These are phyloP conservation scores for Coniferiporia weirii DNA, from an alignment of 1,284 basidiomycete genomes.

Conservation along the genomic window DNA sequence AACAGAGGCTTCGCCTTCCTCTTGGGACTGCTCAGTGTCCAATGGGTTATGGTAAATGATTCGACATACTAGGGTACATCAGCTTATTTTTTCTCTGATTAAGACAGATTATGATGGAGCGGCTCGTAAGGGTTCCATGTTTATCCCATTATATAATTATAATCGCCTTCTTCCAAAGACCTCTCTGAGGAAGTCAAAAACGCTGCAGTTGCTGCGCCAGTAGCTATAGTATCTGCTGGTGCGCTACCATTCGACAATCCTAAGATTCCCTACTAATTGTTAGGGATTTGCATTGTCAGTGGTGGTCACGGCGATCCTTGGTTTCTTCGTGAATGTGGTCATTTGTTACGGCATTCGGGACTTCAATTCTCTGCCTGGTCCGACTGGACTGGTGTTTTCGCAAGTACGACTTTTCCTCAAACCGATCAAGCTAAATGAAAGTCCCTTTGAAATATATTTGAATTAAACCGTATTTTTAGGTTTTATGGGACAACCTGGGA, in stretches of 20 bases:
- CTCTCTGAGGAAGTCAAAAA: conserved; percentile 23
- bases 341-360: conserved; percentile 23
- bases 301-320: conserved; percentile 18
- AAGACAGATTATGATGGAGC: conserved; percentile 24
- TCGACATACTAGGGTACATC: background rate
- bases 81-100: background rate
- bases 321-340: conserved; percentile 21
- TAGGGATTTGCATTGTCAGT: conserved; percentile 1
- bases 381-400: conserved; percentile 21
- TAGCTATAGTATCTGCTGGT: conserved; percentile 21
- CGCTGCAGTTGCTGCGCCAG: conserved; percentile 21
- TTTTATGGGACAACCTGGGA: conserved; percentile 23
- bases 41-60: conserved; percentile 22
- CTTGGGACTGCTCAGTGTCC: conserved; percentile 22
- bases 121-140: conserved; percentile 16
- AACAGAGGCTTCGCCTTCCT: conserved; percentile 22
- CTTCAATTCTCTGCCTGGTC: conserved; percentile 20
- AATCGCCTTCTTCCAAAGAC: conserved; percentile 11
- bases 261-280: background rate
- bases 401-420: conserved; percentile 14
- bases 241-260: background rate
- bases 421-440: background rate
- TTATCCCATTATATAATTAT: background rate
- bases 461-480: conserved; percentile 4
- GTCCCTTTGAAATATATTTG: background rate